phyloP scores from a whole-genome alignment of 495 filamentous ascomycete species.

The Aspergillus homomorphus region DNA sequence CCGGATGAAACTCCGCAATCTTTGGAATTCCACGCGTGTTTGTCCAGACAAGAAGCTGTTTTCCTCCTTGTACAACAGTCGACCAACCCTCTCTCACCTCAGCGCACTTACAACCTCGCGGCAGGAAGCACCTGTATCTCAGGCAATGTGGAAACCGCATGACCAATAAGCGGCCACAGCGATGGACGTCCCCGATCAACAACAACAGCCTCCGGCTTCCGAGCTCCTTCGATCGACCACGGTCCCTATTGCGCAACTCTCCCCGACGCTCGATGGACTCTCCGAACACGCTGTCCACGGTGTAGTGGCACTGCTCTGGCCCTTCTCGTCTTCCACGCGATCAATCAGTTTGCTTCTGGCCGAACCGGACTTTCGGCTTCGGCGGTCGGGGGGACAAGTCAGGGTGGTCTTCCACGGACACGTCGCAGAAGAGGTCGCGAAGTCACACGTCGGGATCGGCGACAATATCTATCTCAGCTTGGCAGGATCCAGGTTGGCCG shows the following conservation, averaged over 20 bases:
- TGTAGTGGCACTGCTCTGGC: slow-evolving; percentile 84
- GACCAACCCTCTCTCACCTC: neutral
- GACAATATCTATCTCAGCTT: slow-evolving; percentile 71
- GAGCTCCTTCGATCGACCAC: slow-evolving; percentile 28
- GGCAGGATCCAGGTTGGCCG: slow-evolving; percentile 58
- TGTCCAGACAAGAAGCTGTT: neutral
- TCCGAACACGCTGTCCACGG: slow-evolving; percentile 51
- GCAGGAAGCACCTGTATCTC: slow-evolving; percentile 4
- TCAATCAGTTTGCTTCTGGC: slow-evolving; percentile 74
- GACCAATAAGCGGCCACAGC: slow-evolving; percentile 19
- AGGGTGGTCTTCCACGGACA: slow-evolving; percentile 71
- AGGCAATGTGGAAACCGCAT: slow-evolving; percentile 19
- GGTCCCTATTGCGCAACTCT: slow-evolving; percentile 66
- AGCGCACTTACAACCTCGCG: neutral
- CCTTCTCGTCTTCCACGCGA: slow-evolving; percentile 72
- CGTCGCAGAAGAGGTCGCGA: slow-evolving; percentile 66
- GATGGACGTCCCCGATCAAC: slow-evolving; percentile 32
- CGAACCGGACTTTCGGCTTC: slow-evolving; percentile 84
- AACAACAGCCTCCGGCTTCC: slow-evolving; percentile 23
- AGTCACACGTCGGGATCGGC: slow-evolving; percentile 65
- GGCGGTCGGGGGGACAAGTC: slow-evolving; percentile 76
- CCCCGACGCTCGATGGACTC: slow-evolving; percentile 45
- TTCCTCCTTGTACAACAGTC: neutral
- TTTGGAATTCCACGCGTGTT: neutral
- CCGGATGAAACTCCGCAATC: slow-evolving; percentile 2